Percentiles rank a stretch among this genome's conserved stretches.
These are phyloP conservation scores for Leccinum griseonigrum DNA, from an alignment of 1,284 basidiomycete species.

Conservation along the genomic window DNA sequence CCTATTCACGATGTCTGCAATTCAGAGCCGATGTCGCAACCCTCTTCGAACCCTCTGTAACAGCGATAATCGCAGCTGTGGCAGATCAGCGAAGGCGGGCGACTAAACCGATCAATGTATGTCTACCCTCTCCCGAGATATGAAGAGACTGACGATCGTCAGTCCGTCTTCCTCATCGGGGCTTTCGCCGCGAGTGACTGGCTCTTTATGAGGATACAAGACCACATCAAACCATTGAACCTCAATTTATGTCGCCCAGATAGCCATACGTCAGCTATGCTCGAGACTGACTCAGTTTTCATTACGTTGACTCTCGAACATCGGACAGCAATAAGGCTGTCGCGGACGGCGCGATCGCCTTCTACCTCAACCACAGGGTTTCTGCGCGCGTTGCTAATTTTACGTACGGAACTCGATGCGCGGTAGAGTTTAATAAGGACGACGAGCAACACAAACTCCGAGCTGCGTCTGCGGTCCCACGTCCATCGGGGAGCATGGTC, in stretches of 20 bases:
- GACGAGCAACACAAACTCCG: constrained; percentile 34
- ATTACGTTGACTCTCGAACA: neutral
- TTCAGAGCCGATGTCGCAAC: constrained; percentile 33
- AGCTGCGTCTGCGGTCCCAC: constrained; percentile 19
- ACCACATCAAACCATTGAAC: constrained; percentile 26
- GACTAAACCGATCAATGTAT: constrained; percentile 28
- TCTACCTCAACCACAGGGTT: constrained; percentile 37
- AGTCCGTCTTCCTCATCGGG: constrained; percentile 39
- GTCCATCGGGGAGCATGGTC: constrained; percentile 32
- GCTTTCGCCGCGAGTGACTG: constrained; percentile 41
- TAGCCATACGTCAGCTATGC: constrained; percentile 39
- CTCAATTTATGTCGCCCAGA: constrained; percentile 44
- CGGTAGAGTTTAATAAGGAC: constrained; percentile 25
- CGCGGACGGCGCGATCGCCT: constrained; percentile 36
- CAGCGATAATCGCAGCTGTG: constrained; percentile 34
- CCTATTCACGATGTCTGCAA: constrained; percentile 22
- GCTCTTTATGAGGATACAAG: constrained; percentile 32
- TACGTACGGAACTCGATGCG: constrained; percentile 35
- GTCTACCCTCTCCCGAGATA: constrained; percentile 2
- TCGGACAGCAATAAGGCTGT: constrained; percentile 32
- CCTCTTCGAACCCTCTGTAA: constrained; percentile 41
- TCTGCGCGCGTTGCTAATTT: constrained; percentile 34
- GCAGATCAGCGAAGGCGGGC: constrained; percentile 30
- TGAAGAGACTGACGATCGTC: constrained; percentile 1
- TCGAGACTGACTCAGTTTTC: neutral